A percentile compares a stretch with the other conserved stretches of the same genome.
Evolutionary conservation across 202 grass and related monocot species (phyloP).

Genomic region (Cymbopogon flexuosus): DNA sequence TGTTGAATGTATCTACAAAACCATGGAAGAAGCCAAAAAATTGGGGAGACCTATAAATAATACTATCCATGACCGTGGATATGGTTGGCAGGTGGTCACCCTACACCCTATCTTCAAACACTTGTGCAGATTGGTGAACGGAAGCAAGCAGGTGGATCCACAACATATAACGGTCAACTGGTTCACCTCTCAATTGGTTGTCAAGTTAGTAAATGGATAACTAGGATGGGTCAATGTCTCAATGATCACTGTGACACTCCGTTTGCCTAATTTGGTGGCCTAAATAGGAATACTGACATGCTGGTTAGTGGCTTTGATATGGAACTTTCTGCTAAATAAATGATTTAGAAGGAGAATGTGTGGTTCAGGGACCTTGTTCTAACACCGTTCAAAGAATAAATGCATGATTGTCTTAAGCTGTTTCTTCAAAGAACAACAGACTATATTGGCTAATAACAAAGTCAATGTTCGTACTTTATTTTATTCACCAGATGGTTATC

Average conservation of each 20-base stretch:
- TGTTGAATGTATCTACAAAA: not conserved
- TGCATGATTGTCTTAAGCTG: not conserved
- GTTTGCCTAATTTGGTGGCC: not conserved
- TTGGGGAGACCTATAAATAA: not conserved
- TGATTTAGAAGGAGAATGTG: not conserved
- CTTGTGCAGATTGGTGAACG: not conserved
- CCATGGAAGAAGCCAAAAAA: not conserved
- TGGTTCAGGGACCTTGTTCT: not conserved
- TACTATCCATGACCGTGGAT: not conserved
- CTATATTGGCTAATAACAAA: too few relatives aligned
- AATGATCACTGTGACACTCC: not conserved
- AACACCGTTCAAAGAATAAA: not conserved
- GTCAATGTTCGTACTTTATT: too few relatives aligned
- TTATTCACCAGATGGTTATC: too few relatives aligned
- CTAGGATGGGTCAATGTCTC: not conserved
- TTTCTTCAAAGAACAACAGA: too few relatives aligned
- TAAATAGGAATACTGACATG: not conserved
- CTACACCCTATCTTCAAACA: not conserved
- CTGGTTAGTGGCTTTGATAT: slow-evolving; percentile 8
- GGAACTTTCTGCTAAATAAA: slow-evolving; percentile 13
- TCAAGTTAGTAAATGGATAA: not conserved
- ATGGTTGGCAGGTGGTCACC: not conserved
- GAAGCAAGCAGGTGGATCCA: not conserved
- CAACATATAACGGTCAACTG: not conserved
- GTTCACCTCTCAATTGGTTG: not conserved